Percentiles rank a stretch among this genome's conserved stretches.
Evolutionary conservation across 106 monocot species (phyloP).

Genomic region (Xerophyta viscosa): DNA sequence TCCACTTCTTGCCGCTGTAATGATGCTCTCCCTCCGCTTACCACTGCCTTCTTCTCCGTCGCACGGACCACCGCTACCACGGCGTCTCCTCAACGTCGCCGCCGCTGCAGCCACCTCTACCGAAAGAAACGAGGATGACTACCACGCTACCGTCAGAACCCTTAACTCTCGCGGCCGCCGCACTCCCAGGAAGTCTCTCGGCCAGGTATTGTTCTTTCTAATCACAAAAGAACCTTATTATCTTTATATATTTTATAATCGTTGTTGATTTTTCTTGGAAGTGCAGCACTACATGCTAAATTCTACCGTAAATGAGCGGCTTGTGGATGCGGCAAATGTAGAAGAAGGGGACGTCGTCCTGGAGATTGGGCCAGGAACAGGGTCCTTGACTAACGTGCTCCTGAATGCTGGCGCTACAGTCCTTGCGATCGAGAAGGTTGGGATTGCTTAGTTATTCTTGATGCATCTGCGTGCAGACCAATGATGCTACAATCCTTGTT

Average conservation of each 20-base stretch:
- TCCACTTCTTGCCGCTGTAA: too few relatives aligned
- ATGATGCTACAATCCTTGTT: too few relatives aligned
- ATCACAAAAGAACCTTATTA: too few relatives aligned
- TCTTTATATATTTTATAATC: too few relatives aligned
- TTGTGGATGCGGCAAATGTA: slow-evolving; percentile 39
- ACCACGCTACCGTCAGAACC: slow-evolving; percentile 62
- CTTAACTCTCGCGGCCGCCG: slow-evolving; percentile 72
- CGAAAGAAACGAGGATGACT: slow-evolving; percentile 38
- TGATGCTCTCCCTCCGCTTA: neutral
- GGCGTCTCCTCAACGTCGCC: too few relatives aligned
- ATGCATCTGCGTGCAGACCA: too few relatives aligned
- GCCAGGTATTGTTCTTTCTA: slow-evolving; percentile 40
- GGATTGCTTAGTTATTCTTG: neutral
- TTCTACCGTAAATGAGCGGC: slow-evolving; percentile 62
- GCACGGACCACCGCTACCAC: neutral
- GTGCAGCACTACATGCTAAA: slow-evolving; percentile 93
- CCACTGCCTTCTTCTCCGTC: neutral
- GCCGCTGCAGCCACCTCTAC: neutral
- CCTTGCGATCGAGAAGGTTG: slow-evolving; percentile 83
- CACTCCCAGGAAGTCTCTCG: slow-evolving; percentile 71
- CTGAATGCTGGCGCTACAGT: slow-evolving; percentile 64
- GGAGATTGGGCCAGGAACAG: slow-evolving; percentile 93
- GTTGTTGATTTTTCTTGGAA: neutral
- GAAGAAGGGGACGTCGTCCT: slow-evolving; percentile 75
- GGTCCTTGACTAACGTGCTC: slow-evolving; percentile 72